A percentile compares a stretch with the other conserved stretches of the same genome.
Evolutionary conservation across 2,329 filamentous ascomycete genomes (phyloP).

Genomic region (Penicillium sp.): DNA sequence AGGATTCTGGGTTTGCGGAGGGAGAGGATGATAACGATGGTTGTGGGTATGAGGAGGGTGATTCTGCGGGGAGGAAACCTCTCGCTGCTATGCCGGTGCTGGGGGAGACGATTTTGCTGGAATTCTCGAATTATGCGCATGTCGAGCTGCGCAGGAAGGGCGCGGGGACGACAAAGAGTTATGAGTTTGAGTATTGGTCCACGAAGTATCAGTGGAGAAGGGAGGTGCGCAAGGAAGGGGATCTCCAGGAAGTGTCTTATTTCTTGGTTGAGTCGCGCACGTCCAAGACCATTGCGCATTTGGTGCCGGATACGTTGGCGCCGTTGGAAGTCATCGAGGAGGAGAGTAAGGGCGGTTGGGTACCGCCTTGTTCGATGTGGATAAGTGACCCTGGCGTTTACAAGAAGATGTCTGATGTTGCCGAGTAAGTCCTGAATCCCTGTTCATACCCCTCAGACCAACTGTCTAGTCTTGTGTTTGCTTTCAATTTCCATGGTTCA

Average conservation of each 20-base stretch:
- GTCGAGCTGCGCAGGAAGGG: conserved; percentile 73
- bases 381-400: conserved; percentile 73
- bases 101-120: conserved; percentile 78
- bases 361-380: conserved; percentile 87
- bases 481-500: neutral
- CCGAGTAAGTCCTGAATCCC: conserved; percentile 64
- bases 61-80: conserved; percentile 10
- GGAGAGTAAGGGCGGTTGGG: conserved; percentile 75
- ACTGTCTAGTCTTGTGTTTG: neutral
- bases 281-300: conserved; percentile 69
- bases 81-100: conserved; percentile 39
- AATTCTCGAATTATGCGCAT: conserved; percentile 96
- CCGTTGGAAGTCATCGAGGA: conserved; percentile 68
- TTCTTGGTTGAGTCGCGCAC: conserved; percentile 69
- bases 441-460: neutral
- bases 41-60: conserved; percentile 11
- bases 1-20: conserved; percentile 56
- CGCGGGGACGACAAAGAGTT: conserved; percentile 65
- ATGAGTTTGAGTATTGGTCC: conserved; percentile 94
- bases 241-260: conserved; percentile 65
- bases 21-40: conserved; percentile 31
- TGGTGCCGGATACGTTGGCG: conserved; percentile 74
- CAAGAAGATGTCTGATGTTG: conserved; percentile 69
- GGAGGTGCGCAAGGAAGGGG: conserved; percentile 63
- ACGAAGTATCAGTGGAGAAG: conserved; percentile 80